phyloP scores from a whole-genome alignment of 106 monocot genomes.

The Dendrobium catenatum region DNA sequence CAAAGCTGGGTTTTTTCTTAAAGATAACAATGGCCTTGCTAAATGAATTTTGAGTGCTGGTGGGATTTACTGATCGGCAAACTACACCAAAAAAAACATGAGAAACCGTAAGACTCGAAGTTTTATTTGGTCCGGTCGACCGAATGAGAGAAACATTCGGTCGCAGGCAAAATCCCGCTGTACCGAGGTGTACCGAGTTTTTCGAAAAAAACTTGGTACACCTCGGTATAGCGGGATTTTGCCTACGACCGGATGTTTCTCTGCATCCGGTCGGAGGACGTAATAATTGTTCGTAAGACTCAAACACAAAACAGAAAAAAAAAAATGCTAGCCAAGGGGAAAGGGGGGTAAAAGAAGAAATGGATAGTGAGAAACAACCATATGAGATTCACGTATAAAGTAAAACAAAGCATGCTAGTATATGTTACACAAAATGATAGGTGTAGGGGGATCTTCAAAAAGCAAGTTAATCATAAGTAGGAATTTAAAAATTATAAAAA shows the following conservation, averaged over 20 bases:
- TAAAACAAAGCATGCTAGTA: not conserved
- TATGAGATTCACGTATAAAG: not conserved
- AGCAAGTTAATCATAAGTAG: not conserved
- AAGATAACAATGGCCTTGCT: not conserved
- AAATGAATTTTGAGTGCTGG: not conserved
- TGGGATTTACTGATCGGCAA: not conserved
- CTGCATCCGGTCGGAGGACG: too few species aligned
- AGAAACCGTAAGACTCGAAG: not conserved
- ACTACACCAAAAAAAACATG: not conserved
- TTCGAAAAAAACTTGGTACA: too few species aligned
- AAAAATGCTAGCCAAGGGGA: not conserved
- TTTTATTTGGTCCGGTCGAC: too few species aligned
- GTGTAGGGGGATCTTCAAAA: not conserved
- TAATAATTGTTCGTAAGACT: too few species aligned
- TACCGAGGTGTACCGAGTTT: too few species aligned
- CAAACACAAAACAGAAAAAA: not conserved
- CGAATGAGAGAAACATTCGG: too few species aligned
- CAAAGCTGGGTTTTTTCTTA: not conserved
- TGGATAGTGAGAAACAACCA: not conserved
- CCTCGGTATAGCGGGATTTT: too few species aligned
- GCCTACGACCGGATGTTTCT: too few species aligned
- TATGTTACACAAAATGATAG: not conserved
- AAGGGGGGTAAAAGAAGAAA: not conserved
- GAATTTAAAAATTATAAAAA: not conserved
- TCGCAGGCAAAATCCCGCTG: too few species aligned